A percentile compares a stretch with the other conserved stretches of the same genome.
These are phyloP conservation scores for Yamadazyma mexicana DNA, from an alignment of 1,139 yeast species.

Conservation along the genomic window DNA sequence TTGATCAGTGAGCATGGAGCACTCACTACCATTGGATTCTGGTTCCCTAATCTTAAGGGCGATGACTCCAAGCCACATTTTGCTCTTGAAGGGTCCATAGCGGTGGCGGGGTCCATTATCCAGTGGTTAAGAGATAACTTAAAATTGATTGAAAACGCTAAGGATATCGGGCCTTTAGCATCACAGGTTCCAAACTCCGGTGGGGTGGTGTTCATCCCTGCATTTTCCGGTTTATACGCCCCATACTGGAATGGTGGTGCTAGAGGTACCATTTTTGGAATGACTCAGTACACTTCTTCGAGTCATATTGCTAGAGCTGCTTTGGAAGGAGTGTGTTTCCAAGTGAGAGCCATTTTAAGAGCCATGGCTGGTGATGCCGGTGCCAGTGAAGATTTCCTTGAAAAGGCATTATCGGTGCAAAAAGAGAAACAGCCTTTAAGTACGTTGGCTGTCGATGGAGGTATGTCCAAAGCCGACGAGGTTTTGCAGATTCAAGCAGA, in stretches of 20 bases:
- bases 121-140: slow-evolving; percentile 94
- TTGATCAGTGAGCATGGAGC: slow-evolving; percentile 77
- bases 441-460: slow-evolving; percentile 84
- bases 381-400: slow-evolving; percentile 47
- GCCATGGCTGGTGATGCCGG: slow-evolving; percentile 90
- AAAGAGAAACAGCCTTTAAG: slow-evolving; percentile 51
- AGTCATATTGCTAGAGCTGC: slow-evolving; percentile 94
- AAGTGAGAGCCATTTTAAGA: slow-evolving; percentile 84
- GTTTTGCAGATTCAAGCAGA: slow-evolving; percentile 95
- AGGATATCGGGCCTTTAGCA: slow-evolving; percentile 90
- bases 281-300: slow-evolving; percentile 85
- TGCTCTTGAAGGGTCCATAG: slow-evolving; percentile 93
- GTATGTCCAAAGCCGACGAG: slow-evolving; percentile 89
- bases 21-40: slow-evolving; percentile 84
- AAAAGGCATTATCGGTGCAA: slow-evolving; percentile 41
- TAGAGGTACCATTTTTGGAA: slow-evolving; percentile 89
- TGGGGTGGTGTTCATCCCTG: slow-evolving; percentile 94
- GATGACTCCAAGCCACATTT: slow-evolving; percentile 67
- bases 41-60: slow-evolving; percentile 68
- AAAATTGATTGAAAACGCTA: slow-evolving; percentile 75
- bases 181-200: slow-evolving; percentile 79
- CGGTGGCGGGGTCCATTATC: slow-evolving; percentile 93
- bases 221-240: slow-evolving; percentile 90
- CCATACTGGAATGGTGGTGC: slow-evolving; percentile 97
- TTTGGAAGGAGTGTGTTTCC: slow-evolving; percentile 92